Evolutionary conservation across 768 basidiomycete genomes (phyloP), one percentile per base, ranked within the genome.

Genomic region (Pulveroboletus frians): DNA sequence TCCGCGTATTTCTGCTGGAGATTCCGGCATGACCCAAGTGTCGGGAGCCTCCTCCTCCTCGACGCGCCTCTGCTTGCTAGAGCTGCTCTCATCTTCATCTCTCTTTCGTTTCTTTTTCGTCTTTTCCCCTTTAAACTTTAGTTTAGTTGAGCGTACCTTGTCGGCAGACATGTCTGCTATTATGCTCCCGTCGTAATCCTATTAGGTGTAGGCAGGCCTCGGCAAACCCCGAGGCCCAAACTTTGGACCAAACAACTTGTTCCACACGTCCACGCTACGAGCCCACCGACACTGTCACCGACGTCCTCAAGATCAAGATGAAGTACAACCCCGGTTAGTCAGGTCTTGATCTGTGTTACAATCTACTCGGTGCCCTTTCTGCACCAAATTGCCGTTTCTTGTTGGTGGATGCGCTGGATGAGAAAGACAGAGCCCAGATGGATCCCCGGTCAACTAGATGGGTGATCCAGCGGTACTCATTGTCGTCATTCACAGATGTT

Each of bases 81-180:
- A 65, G 26, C 69, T 64, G 10, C 69, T 69, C 31, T 70, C 73
- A 30, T 75, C 80, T 27, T 71, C 72, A 11, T 81, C 80, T 56
- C 82, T 74, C 63, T 83, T 90, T 45, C 88, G 77, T 64, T 92
- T 92, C 76, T 88, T 91, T 73, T 81, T 83, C 2, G 75, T 66
- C 68, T 90, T 90, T 41, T 93, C 91, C 8, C 91, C 91, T 63
- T 94, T 94, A 71, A 93, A 93, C 58, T 82, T 88, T 54, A 93
- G 82, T 62, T 84, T 90, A 11, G 79, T 80, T 2, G 86, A 78
- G 54, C 84, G 83, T 27, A 82, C 74, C 63, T 79, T 80, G 50
- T 73, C 68, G 7, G 65, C 42, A 37, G 68, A 64, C 71, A 72
- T 72, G 39, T 49, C 30, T 45, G 50, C 38, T 40, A 37, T 32